A percentile compares a stretch with the other conserved stretches of the same genome.
Conservation (phyloP, 2,329 filamentous ascomycete genomes). For the Periconia sp. region DNA sequence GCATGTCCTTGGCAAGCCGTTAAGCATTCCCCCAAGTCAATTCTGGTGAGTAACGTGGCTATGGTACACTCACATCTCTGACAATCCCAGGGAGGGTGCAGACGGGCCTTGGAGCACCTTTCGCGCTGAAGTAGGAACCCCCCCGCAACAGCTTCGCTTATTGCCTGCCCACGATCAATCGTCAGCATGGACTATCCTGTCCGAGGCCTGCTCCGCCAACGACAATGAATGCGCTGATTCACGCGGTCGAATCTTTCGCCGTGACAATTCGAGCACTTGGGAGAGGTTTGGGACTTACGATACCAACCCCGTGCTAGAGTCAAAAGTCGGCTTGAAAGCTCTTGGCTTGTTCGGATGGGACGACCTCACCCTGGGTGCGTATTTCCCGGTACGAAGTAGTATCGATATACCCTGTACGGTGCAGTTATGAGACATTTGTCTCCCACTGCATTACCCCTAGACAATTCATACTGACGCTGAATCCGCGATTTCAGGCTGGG, state of each 20-base stretch:
- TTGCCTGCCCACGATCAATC: slow-evolving; percentile 36
- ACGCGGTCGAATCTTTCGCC: slow-evolving; percentile 33
- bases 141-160: slow-evolving; percentile 30
- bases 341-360: slow-evolving; percentile 42
- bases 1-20: slow-evolving; percentile 11
- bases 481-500: too few relatives aligned
- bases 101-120: slow-evolving; percentile 39
- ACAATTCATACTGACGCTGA: too few relatives aligned
- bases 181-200: slow-evolving; percentile 37
- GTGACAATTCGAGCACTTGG: slow-evolving; percentile 38
- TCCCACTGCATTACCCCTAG: too few relatives aligned
- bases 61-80: slow-evolving; percentile 1
- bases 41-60: slow-evolving; percentile 17
- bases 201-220: slow-evolving; percentile 37
- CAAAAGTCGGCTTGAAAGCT: slow-evolving; percentile 27
- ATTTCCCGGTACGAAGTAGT: too few relatives aligned
- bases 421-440: too few relatives aligned
- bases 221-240: slow-evolving; percentile 26
- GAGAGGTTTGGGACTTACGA: slow-evolving; percentile 33
- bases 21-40: slow-evolving; percentile 25
- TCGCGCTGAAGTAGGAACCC: slow-evolving; percentile 29
- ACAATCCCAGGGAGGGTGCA: slow-evolving; percentile 26
- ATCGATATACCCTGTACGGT: too few relatives aligned
- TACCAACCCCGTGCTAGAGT: slow-evolving; percentile 29
- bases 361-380: slow-evolving; percentile 32